Conservation (phyloP, 1,139 yeast genomes). For the Sugiyamaella xylanicola region DNA sequence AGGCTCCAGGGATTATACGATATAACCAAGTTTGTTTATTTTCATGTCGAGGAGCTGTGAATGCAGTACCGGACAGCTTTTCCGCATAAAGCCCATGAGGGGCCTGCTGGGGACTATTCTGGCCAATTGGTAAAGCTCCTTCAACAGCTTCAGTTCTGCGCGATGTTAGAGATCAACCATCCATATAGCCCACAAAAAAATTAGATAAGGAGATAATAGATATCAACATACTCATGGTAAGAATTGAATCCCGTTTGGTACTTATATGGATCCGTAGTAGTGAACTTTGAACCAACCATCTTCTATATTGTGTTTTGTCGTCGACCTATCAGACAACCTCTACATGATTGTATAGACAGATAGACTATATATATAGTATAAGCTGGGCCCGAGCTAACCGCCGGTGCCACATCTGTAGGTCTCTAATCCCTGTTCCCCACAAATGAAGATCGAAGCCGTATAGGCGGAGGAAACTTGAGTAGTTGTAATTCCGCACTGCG, state of each 20-base stretch:
- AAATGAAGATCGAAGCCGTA: not conserved
- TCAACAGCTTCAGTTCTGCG: slow-evolving; percentile 32
- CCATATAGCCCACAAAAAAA: not conserved
- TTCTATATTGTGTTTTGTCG: not conserved
- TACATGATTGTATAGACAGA: too few relatives aligned
- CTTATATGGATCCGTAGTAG: slow-evolving; percentile 31
- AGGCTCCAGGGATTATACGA: slow-evolving; percentile 35
- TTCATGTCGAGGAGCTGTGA: slow-evolving; percentile 36
- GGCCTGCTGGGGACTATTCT: slow-evolving; percentile 35
- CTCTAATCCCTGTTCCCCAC: slow-evolving; percentile 2
- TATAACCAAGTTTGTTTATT: slow-evolving; percentile 38
- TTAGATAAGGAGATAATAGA: not conserved
- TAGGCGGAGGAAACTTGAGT: too few relatives aligned
- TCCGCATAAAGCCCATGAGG: slow-evolving; percentile 38
- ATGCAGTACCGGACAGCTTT: slow-evolving; percentile 39
- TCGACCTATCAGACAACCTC: too few relatives aligned
- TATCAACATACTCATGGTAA: slow-evolving; percentile 31
- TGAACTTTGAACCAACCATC: slow-evolving; percentile 30
- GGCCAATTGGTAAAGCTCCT: slow-evolving; percentile 36
- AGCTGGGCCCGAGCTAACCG: not conserved
- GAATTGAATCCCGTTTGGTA: slow-evolving; percentile 34
- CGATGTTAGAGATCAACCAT: slow-evolving; percentile 4
- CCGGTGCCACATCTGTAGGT: not conserved
- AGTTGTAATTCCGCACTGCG: not conserved
- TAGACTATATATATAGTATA: not conserved